Evolutionary conservation across 805 yeast genomes (phyloP).

Genomic region (Ascoidea asiatica): DNA sequence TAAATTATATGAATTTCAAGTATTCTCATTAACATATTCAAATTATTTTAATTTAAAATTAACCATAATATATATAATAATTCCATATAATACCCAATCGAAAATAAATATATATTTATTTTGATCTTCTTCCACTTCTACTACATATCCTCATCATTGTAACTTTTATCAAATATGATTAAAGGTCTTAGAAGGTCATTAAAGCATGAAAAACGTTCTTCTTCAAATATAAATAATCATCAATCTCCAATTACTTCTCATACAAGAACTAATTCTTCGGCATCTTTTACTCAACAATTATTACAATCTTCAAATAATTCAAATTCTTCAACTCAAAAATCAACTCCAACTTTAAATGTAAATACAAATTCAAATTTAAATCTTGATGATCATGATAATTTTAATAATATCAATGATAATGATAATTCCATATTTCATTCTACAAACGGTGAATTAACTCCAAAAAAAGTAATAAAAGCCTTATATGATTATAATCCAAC

Average conservation of each 20-base stretch:
- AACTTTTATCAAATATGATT: too few species aligned
- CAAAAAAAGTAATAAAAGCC: constrained; percentile 78
- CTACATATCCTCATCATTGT: too few species aligned
- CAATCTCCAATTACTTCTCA: neutral
- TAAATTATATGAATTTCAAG: too few species aligned
- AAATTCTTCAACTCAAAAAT: neutral
- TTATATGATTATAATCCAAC: constrained; percentile 64
- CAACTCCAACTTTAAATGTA: neutral
- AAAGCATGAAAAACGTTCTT: neutral
- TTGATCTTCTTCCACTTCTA: too few species aligned
- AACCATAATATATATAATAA: too few species aligned
- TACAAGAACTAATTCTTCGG: neutral
- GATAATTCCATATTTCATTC: constrained; percentile 3
- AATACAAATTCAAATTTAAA: neutral
- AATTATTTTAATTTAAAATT: too few species aligned
- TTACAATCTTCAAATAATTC: neutral
- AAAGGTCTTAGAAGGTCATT: neutral
- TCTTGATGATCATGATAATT: neutral
- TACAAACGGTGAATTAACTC: constrained; percentile 28
- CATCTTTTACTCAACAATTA: neutral
- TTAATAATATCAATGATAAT: neutral
- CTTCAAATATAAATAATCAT: neutral
- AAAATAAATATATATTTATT: too few species aligned
- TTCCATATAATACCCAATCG: too few species aligned
- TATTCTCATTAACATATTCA: too few species aligned